Evolutionary conservation across 2,329 filamentous ascomycete genomes (phyloP), one percentile per base, ranked within the genome.

Genomic region (Xylariaceae sp.): DNA sequence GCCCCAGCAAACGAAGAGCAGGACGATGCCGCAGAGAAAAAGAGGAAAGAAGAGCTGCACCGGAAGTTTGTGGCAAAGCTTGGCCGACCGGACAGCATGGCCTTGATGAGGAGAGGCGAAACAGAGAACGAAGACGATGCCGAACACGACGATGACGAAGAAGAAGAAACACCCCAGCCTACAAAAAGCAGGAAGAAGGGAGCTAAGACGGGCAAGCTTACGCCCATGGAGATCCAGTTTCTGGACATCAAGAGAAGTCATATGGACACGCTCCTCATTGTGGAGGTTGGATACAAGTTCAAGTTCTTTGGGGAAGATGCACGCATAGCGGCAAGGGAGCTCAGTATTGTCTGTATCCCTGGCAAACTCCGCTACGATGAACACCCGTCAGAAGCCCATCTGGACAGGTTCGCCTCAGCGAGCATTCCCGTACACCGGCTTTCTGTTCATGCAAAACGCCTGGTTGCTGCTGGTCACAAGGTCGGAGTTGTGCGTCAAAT

Each of bases 281-380:
- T 97, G 55, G 93, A 99, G 73, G 94, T 97, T 7, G 94, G 94
- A 54, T 99, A 99, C 77, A 99, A 99, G 73, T 99, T 96, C 75
- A 87, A 89, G 39, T 96, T 99, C 77, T 96, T 96, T 71, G 94
- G 94, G 9, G 93, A 97, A 69, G 94, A 99, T 77, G 94, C 94
- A 7, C 84, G 92, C 56, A 84, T 86, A 56, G 94, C 93, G 3
- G 90, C 92, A 10, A 96, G 93, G 73, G 91, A 93, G 72, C 80
- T 99, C 53, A 89, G 91, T 61, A 97, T 99, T 66, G 89, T 99
- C 45, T 99, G 94, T 73, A 97, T 99, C 67, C 93, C 94, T 0
- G 94, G 94, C 41, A 97, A 97, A 71, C 86, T 93, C 73, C 84
- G 93, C 69, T 99, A 92, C 69, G 93, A 99, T 71, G 93, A 97